These are phyloP conservation scores for Delitschia confertaspora DNA, from an alignment of 495 filamentous ascomycete genomes.

Conservation along the genomic window DNA sequence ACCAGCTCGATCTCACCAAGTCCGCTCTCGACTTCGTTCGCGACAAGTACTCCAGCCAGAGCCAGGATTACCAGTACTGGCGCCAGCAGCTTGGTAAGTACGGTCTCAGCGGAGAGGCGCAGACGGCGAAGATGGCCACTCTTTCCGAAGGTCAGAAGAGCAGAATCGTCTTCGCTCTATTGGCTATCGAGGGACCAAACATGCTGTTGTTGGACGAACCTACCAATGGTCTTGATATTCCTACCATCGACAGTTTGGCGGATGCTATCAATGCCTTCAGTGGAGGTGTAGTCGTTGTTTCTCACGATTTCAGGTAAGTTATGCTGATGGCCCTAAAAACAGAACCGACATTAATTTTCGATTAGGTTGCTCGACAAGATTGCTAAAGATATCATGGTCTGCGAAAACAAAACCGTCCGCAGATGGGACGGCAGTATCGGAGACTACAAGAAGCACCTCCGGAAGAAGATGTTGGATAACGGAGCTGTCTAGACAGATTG, in stretches of 20 bases:
- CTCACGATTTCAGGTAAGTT: constrained; percentile 90
- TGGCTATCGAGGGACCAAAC: constrained; percentile 94
- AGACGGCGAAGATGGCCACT: constrained; percentile 96
- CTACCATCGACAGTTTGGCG: constrained; percentile 93
- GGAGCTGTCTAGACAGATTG: constrained; percentile 49
- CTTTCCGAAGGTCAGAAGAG: constrained; percentile 95
- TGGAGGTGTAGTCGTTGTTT: constrained; percentile 95
- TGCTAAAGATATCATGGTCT: constrained; percentile 98
- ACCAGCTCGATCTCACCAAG: constrained; percentile 97
- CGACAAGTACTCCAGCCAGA: constrained; percentile 81
- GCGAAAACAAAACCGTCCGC: constrained; percentile 87
- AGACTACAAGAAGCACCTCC: constrained; percentile 94
- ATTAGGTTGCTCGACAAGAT: constrained; percentile 93
- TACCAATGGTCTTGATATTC: constrained; percentile 98
- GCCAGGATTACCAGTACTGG: constrained; percentile 99
- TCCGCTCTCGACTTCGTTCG: constrained; percentile 94
- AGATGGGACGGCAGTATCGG: constrained; percentile 84
- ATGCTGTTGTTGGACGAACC: constrained; percentile 98
- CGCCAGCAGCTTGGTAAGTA: constrained; percentile 92
- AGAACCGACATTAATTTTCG: constrained; percentile 20
- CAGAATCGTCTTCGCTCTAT: constrained; percentile 92
- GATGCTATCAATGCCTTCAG: constrained; percentile 95
- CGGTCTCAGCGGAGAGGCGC: constrained; percentile 79
- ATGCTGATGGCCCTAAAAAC: background rate
- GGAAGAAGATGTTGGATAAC: constrained; percentile 85